phyloP scores from a whole-genome alignment of 139 green algal species.

The Closterium sp. region DNA sequence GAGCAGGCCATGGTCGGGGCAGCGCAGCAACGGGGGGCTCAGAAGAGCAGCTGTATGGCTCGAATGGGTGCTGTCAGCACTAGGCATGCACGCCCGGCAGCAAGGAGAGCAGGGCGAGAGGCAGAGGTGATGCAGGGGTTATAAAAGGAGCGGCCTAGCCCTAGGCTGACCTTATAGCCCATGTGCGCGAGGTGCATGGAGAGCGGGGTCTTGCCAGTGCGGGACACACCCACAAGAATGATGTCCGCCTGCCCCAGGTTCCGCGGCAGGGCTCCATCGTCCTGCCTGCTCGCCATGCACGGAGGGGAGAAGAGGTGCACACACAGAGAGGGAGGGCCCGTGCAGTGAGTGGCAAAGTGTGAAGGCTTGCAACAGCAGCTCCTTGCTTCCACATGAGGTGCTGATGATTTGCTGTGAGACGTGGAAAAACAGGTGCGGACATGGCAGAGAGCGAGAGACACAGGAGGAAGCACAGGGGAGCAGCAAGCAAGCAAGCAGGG shows the following conservation, averaged over 20 bases:
- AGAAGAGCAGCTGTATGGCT: too few species aligned
- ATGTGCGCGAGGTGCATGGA: conserved; percentile 36
- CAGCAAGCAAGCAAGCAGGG: not conserved
- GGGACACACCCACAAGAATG: conserved; percentile 23
- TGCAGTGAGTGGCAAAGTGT: too few species aligned
- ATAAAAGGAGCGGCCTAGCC: too few species aligned
- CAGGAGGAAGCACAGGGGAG: not conserved
- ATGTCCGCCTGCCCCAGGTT: conserved; percentile 37
- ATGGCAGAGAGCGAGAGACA: not conserved
- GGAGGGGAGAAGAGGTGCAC: too few species aligned
- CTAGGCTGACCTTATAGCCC: not conserved
- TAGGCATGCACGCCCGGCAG: too few species aligned
- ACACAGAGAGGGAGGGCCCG: too few species aligned
- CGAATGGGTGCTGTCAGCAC: too few species aligned
- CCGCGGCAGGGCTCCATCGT: conserved; percentile 18
- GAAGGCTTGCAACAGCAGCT: too few species aligned
- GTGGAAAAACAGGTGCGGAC: not conserved
- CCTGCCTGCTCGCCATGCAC: not conserved
- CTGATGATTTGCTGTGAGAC: not conserved
- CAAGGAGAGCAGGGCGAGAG: too few species aligned
- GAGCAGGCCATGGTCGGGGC: too few species aligned
- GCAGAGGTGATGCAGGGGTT: too few species aligned
- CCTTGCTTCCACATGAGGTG: not conserved
- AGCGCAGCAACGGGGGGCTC: too few species aligned
- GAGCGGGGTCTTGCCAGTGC: conserved; percentile 34